These are phyloP conservation scores for Herpotrichia juniperi DNA, from an alignment of 2,329 filamentous ascomycete species.

Conservation along the genomic window DNA sequence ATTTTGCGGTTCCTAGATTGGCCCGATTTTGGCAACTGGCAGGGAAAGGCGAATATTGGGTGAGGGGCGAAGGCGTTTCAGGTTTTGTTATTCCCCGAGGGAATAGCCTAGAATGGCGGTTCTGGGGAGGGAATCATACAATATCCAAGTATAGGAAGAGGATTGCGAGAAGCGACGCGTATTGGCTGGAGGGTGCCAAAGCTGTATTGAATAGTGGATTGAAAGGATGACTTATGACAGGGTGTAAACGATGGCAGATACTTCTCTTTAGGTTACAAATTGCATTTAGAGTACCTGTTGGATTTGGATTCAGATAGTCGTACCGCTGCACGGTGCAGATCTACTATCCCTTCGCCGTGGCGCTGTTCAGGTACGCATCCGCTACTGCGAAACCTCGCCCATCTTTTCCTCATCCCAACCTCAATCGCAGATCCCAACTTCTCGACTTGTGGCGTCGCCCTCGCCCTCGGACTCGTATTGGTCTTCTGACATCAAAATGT, in stretches of 20 bases:
- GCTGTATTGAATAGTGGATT: too few relatives aligned
- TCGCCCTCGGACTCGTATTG: conserved; percentile 1
- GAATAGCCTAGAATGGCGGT: not conserved
- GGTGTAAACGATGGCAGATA: too few relatives aligned
- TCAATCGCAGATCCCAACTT: not conserved
- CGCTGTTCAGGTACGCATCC: conserved; percentile 11
- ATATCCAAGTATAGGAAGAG: too few relatives aligned
- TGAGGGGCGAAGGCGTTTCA: conserved; percentile 1
- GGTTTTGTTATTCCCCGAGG: not conserved
- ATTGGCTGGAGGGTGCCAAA: too few relatives aligned
- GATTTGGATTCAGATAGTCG: too few relatives aligned
- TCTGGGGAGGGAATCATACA: not conserved
- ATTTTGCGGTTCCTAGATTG: not conserved
- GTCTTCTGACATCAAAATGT: not conserved
- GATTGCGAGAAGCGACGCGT: not conserved
- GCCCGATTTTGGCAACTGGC: too few relatives aligned
- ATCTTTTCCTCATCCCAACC: not conserved
- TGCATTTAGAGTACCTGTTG: too few relatives aligned
- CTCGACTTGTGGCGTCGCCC: not conserved
- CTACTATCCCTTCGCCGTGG: too few relatives aligned
- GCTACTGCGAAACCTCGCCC: not conserved
- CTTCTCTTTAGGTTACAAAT: too few relatives aligned
- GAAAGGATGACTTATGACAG: too few relatives aligned
- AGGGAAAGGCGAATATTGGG: too few relatives aligned
- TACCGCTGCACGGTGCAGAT: too few relatives aligned